Percentiles rank a stretch among this genome's conserved stretches.
Evolutionary conservation across 1,284 basidiomycete species (phyloP).

Genomic region (Austroboletus olivaceoglutinosus): DNA sequence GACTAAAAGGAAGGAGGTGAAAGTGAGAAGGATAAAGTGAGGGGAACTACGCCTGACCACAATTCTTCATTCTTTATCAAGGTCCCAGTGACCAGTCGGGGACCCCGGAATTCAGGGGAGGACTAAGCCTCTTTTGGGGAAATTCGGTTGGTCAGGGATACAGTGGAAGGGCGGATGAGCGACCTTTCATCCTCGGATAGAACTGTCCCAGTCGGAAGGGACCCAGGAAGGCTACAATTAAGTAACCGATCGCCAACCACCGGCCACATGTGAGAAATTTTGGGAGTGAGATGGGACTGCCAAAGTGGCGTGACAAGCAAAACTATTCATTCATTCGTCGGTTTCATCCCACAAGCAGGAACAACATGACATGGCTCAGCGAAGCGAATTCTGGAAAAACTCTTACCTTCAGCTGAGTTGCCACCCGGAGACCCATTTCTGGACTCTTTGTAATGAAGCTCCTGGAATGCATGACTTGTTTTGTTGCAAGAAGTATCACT

Average conservation of each 20-base stretch:
- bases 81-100: neutral
- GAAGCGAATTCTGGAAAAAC: neutral
- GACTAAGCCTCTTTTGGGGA: neutral
- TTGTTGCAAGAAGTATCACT: neutral
- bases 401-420: neutral
- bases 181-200: neutral
- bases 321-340: slow-evolving; percentile 1
- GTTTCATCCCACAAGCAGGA: slow-evolving; percentile 14
- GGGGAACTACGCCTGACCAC: neutral
- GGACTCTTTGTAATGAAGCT: neutral
- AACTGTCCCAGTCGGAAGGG: neutral
- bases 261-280: neutral
- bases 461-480: no score
- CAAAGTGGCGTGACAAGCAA: neutral
- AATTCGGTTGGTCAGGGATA: neutral
- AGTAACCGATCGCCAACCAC: neutral
- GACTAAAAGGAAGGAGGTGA: neutral
- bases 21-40: neutral
- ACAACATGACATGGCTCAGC: neutral
- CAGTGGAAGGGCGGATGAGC: neutral
- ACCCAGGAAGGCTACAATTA: neutral
- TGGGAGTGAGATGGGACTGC: no score
- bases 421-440: neutral
- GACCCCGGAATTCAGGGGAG: neutral
- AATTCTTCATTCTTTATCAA: slow-evolving; percentile 4